Base-by-base conservation (phyloP, 257 asterid species). In the Solanum rostratum region DNA sequence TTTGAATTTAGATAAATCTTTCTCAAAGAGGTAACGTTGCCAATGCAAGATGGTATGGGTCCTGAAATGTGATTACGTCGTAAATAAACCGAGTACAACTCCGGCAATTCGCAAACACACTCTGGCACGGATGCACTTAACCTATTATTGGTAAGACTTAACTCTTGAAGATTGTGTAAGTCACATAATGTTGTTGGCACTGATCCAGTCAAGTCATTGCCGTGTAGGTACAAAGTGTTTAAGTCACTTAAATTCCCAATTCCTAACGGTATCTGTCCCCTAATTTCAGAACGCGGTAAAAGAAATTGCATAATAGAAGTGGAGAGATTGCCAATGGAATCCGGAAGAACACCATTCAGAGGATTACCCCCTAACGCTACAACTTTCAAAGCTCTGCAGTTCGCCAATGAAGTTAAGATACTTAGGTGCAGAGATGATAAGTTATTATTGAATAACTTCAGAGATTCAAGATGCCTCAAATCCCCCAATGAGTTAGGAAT, bases 241-340 rank as follows among this genome's bases (percentile, higher is more conserved):
- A 90, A 76, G 86, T 84, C 84, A 55, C 88, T 88, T 82, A 90
- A 83, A 87, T 85, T 90, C 12, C 90, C 91, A 24, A 88, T 62
- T 76, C 88, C 90, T 52, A 50, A 55, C 1, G 88, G 92, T 37
- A 90, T 87, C 14, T 39, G 11, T 0, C 92, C 91, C 4, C 39
- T 65, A 68, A 90, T 68, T 55, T 50, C 76, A 29, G 54, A 73
- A 16, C 8, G 12, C 55, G 39, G 43, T 19, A 87, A 46, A 39
- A 29, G 22, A 63, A 89, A 84, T 84, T 16, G 19, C 33, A 84
- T 68, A 13, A 90, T 20, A 0, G 85, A 29, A n/a, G 16, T 83
- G 8, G 91, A 86, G 12, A 88, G 85, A 49, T 86, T 90, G 45
- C 81, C 87, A 10, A 90, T 37, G 33, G 90, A 86, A 78, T 62